phyloP scores from a whole-genome alignment of 2,329 filamentous ascomycete genomes.

The Xylaria sp. region DNA sequence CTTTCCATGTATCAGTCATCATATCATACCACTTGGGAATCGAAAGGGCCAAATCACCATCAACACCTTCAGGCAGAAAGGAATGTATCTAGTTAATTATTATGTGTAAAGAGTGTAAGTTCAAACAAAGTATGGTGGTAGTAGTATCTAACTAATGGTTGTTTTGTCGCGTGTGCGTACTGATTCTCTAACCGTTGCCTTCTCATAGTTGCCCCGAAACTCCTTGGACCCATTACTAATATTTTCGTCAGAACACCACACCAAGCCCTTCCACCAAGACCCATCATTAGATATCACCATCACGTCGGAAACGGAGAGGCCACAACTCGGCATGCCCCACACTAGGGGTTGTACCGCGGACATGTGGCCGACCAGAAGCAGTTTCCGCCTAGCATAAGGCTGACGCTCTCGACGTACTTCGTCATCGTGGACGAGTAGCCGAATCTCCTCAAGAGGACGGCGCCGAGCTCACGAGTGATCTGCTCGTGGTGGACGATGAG shows the following conservation, averaged over 20 bases:
- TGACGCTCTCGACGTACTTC: slow-evolving; percentile 38
- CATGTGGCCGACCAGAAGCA: slow-evolving; percentile 41
- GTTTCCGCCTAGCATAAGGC: slow-evolving; percentile 41
- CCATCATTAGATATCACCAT: slow-evolving; percentile 7
- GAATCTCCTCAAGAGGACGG: slow-evolving; percentile 33
- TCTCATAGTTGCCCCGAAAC: slow-evolving; percentile 10
- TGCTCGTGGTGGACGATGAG: slow-evolving; percentile 40
- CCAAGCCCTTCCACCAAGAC: neutral
- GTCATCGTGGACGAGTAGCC: slow-evolving; percentile 35
- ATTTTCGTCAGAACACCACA: slow-evolving; percentile 1
- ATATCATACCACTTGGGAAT: slow-evolving; percentile 20
- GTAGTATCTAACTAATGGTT: slow-evolving; percentile 5
- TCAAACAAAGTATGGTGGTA: neutral
- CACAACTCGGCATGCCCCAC: neutral
- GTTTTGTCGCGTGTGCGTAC: slow-evolving; percentile 36
- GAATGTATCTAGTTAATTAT: slow-evolving; percentile 37
- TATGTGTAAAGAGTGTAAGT: slow-evolving; percentile 32
- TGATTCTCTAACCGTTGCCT: slow-evolving; percentile 29
- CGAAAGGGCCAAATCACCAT: slow-evolving; percentile 6
- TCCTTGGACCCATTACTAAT: slow-evolving; percentile 17
- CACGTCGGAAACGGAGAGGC: neutral
- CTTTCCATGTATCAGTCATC: neutral
- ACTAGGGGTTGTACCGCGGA: slow-evolving; percentile 38
- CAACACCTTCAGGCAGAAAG: slow-evolving; percentile 16
- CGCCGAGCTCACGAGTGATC: slow-evolving; percentile 35